phyloP scores from a whole-genome alignment of 305 asterid species.

The Fraxinus sp. region DNA sequence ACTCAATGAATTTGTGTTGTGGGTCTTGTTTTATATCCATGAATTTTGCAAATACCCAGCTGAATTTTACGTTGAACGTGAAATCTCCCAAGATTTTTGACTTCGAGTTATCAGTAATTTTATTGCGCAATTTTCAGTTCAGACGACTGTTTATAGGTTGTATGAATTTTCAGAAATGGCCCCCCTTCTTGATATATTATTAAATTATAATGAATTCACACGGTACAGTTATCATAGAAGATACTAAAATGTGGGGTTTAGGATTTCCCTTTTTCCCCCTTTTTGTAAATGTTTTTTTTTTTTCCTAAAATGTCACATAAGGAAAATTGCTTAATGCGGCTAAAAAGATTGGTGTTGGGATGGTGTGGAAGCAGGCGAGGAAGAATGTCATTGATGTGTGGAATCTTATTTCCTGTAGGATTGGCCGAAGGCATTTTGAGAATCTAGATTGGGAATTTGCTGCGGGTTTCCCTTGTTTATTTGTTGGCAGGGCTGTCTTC shows the following conservation, averaged over 20 bases:
- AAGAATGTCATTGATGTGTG: neutral
- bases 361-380: neutral
- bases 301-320: neutral
- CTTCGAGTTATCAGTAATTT: slow-evolving; percentile 11
- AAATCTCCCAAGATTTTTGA: slow-evolving; percentile 7
- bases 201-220: slow-evolving; percentile 7
- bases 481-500: neutral
- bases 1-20: slow-evolving; percentile 8
- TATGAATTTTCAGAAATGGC: neutral
- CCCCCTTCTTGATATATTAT: neutral
- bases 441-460: neutral
- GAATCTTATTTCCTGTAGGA: neutral
- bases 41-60: slow-evolving; percentile 20
- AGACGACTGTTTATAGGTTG: neutral
- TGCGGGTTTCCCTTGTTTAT: neutral
- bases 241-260: neutral
- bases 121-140: neutral
- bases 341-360: neutral
- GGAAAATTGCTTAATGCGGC: slow-evolving; percentile 7
- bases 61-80: slow-evolving; percentile 15
- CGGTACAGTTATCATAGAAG: slow-evolving; percentile 2
- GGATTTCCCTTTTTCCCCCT: neutral
- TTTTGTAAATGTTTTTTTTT: neutral
- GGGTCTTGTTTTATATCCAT: slow-evolving; percentile 17
- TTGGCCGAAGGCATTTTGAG: neutral